phyloP scores from a whole-genome alignment of 768 basidiomycete genomes.

The Trametes meyenii region DNA sequence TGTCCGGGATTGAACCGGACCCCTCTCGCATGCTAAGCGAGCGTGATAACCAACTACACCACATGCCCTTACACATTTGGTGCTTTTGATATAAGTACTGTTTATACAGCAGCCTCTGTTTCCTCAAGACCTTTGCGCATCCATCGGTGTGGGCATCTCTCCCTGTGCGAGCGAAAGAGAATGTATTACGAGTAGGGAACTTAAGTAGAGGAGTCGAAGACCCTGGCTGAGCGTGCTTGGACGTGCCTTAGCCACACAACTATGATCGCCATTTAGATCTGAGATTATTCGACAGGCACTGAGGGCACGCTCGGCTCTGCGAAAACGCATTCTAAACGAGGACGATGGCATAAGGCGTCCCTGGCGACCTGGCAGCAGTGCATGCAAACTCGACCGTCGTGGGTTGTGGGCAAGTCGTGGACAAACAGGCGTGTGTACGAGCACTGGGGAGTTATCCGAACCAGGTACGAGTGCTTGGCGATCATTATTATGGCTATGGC shows the following conservation, averaged over 20 bases:
- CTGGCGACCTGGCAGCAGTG: not conserved
- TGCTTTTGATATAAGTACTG: not conserved
- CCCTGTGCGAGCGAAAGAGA: not conserved
- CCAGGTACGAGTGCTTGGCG: conserved; percentile 12
- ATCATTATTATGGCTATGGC: not conserved
- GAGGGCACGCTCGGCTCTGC: not conserved
- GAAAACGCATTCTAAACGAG: not conserved
- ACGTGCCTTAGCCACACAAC: conserved; percentile 22
- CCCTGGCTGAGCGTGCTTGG: not conserved
- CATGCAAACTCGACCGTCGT: not conserved
- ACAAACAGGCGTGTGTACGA: not conserved
- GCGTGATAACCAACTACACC: conserved; percentile 27
- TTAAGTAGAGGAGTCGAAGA: not conserved
- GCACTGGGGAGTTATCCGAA: not conserved
- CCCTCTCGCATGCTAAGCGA: conserved; percentile 27
- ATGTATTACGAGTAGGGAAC: not conserved
- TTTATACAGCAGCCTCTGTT: not conserved
- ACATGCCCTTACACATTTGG: conserved; percentile 14
- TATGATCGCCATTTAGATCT: conserved; percentile 4
- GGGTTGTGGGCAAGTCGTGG: not conserved
- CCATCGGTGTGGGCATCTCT: not conserved
- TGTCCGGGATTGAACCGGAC: conserved; percentile 23
- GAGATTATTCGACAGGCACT: conserved; percentile 6
- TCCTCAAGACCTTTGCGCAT: not conserved
- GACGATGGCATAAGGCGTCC: not conserved